These are phyloP conservation scores for Reticulascus tulasneorum DNA, from an alignment of 2,329 filamentous ascomycete species.

Conservation along the genomic window DNA sequence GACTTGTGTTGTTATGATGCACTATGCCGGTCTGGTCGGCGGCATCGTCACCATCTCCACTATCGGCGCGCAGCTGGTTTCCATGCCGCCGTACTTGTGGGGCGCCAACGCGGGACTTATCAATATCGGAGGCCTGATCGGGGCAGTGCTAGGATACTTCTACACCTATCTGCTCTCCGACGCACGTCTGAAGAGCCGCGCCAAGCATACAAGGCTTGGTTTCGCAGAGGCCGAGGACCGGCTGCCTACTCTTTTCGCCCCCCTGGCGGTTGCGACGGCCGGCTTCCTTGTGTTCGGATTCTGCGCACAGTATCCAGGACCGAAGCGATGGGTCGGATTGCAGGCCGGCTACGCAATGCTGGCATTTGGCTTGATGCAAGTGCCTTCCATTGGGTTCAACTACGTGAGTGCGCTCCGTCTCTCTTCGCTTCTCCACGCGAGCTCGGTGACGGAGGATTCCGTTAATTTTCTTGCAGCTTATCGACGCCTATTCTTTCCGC, in stretches of 20 bases:
- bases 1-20: conserved; percentile 31
- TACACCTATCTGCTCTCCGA: conserved; percentile 24
- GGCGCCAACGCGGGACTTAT: conserved; percentile 27
- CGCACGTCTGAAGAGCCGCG: conserved; percentile 16
- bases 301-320: conserved; percentile 26
- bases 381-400: conserved; percentile 34
- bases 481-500: conserved; percentile 44
- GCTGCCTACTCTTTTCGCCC: conserved; percentile 24
- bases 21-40: conserved; percentile 32
- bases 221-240: conserved; percentile 29
- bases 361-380: conserved; percentile 31
- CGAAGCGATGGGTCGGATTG: conserved; percentile 28
- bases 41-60: conserved; percentile 29
- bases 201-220: conserved; percentile 19
- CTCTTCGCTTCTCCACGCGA: too few species aligned
- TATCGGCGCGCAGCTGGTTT: conserved; percentile 26
- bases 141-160: conserved; percentile 21
- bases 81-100: conserved; percentile 28
- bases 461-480: conserved; percentile 30
- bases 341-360: conserved; percentile 31
- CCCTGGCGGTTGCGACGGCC: conserved; percentile 23
- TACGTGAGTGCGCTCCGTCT: conserved; percentile 25
- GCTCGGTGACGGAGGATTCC: background rate
- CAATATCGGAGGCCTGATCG: conserved; percentile 29
- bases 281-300: conserved; percentile 33